Evolutionary conservation across 2,329 filamentous ascomycete species (phyloP).

Genomic region (Aspergillus versicolor): DNA sequence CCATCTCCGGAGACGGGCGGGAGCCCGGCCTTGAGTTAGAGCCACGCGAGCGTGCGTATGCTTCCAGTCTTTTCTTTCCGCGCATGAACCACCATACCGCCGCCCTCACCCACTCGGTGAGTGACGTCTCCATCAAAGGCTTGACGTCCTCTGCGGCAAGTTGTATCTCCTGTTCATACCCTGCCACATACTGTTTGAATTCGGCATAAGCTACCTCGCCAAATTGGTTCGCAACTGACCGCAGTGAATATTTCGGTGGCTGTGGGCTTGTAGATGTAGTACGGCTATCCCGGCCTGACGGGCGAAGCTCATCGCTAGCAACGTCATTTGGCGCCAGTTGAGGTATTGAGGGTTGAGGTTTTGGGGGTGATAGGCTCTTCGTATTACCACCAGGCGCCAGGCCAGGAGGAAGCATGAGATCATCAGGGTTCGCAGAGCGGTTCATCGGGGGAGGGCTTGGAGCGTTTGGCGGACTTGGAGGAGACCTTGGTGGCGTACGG

Average conservation of each 20-base stretch:
- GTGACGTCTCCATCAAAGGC: slow-evolving; percentile 62
- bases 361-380: slow-evolving; percentile 20
- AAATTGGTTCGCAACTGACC: slow-evolving; percentile 44
- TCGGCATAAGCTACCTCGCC: slow-evolving; percentile 66
- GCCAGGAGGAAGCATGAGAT: slow-evolving; percentile 24
- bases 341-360: slow-evolving; percentile 14
- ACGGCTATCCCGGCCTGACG: slow-evolving; percentile 16
- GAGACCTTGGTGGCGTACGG: slow-evolving; percentile 23
- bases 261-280: slow-evolving; percentile 22
- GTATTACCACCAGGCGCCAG: slow-evolving; percentile 22
- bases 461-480: background rate
- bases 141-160: slow-evolving; percentile 73
- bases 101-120: slow-evolving; percentile 68
- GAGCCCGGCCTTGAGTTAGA: slow-evolving; percentile 51
- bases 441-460: slow-evolving; percentile 12
- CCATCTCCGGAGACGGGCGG: slow-evolving; percentile 43
- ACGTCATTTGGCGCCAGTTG: slow-evolving; percentile 13
- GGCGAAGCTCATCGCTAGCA: slow-evolving; percentile 12
- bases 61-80: slow-evolving; percentile 74
- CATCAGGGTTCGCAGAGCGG: slow-evolving; percentile 24
- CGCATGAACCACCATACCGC: slow-evolving; percentile 88
- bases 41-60: slow-evolving; percentile 63
- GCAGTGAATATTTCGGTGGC: slow-evolving; percentile 35
- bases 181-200: slow-evolving; percentile 69
- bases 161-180: slow-evolving; percentile 73